phyloP scores from a whole-genome alignment of 257 asterid genomes.

The Capsicum baccatum region DNA sequence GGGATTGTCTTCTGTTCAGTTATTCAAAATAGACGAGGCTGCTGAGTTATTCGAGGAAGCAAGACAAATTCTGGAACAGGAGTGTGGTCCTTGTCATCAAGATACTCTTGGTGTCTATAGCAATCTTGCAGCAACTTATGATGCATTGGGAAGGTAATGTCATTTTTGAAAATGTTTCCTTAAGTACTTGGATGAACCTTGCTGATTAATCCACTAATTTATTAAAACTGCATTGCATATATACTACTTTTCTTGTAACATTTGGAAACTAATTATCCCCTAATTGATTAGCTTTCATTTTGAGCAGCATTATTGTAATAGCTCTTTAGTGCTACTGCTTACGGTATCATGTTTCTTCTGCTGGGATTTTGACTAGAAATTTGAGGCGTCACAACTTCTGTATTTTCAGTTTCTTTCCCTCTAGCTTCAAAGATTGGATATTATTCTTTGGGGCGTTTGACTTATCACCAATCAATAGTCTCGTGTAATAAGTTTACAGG shows the following conservation, averaged over 20 bases:
- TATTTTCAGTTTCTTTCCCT: not conserved
- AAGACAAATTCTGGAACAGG: constrained; percentile 84
- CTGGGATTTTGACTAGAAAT: not conserved
- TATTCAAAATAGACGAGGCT: constrained; percentile 96
- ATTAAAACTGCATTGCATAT: not conserved
- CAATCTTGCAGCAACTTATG: constrained; percentile 98
- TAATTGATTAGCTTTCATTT: not conserved
- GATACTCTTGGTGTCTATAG: constrained; percentile 97
- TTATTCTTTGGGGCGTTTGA: not conserved
- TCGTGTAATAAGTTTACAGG: not conserved
- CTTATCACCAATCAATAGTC: not conserved
- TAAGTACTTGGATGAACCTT: not conserved
- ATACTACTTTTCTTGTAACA: not conserved
- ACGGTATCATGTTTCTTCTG: not conserved
- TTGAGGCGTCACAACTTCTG: not conserved
- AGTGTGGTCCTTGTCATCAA: constrained; percentile 92
- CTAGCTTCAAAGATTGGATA: not conserved
- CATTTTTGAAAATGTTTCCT: not conserved
- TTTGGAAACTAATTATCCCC: not conserved
- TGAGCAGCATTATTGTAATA: not conserved
- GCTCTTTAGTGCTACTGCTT: not conserved
- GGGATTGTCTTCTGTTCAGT: constrained; percentile 95
- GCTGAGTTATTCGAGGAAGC: constrained; percentile 99
- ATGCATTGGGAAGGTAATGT: constrained; percentile 97
- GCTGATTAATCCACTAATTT: not conserved